Evolutionary conservation across 2,329 filamentous ascomycete species (phyloP), one percentile per base, ranked within the genome.

Genomic region (Purpureocillium takamizusanense): DNA sequence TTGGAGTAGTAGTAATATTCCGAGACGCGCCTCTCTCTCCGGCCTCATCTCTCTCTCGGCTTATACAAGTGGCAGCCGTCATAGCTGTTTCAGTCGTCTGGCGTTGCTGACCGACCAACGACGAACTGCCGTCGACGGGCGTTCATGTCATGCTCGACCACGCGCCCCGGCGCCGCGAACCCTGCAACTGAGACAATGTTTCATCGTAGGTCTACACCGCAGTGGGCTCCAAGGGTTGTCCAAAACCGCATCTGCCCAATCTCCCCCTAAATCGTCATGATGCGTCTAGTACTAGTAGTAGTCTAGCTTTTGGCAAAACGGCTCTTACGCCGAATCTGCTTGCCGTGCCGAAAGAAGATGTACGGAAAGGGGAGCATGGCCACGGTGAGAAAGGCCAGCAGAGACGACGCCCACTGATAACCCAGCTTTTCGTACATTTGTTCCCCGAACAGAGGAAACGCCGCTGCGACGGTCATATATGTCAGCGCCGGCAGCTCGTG

Each of bases 401-500:
- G 54, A 31, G 66, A 75, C 1, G 76, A 74, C 7, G 76, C 78
- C 83, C 84, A 88, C 44, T 81, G 76, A 42, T 81, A 74, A 13
- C 83, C 84, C 17, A 89, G 66, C 18, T 63, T 69, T 8, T 73
- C 56, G 53, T 87, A 90, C 79, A 89, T 77, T 47, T 80, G 81
- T 21, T 76, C 72, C 13, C 82, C 82, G 55, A 89, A 88, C 3
- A 88, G 64, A 12, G 84, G 83, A 49, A 89, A 89, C 4, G 78
- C 75, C 37, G 86, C 86, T 77, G 45, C 27, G 23, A 21, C 14
- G n/a, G n/a, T n/a, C n/a, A 10, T 10, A 25, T 10, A 5, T 25
- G 21, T 25, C 21, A 25, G 21, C 21, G 10, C 10, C 21, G 21
- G 6, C n/a, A n/a, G n/a, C 21, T 25, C 21, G 21, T 25, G 21